These are phyloP conservation scores for Simplicillium aogashimaense DNA, from an alignment of 2,329 filamentous ascomycete species.

Conservation along the genomic window DNA sequence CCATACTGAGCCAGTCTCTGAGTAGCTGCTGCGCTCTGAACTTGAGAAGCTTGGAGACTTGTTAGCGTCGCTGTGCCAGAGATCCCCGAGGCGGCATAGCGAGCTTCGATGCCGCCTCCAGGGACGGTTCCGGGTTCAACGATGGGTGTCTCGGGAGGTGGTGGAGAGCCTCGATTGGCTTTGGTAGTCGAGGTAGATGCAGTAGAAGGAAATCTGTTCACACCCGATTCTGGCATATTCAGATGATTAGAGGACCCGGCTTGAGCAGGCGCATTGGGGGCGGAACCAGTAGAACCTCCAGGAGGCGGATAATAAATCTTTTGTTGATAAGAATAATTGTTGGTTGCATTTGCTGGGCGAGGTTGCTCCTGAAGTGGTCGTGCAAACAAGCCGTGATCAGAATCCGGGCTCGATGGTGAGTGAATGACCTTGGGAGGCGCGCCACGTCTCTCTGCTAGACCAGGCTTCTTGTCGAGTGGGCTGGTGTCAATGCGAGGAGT, in stretches of 20 bases:
- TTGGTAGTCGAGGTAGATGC: slow-evolving; percentile 90
- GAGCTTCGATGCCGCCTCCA: slow-evolving; percentile 76
- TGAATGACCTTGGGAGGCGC: slow-evolving; percentile 75
- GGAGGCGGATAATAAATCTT: slow-evolving; percentile 53
- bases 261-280: slow-evolving; percentile 18
- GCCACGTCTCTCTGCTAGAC: slow-evolving; percentile 72
- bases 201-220: slow-evolving; percentile 64
- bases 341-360: slow-evolving; percentile 27
- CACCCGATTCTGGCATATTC: slow-evolving; percentile 31
- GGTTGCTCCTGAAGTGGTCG: slow-evolving; percentile 41
- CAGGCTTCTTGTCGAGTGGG: slow-evolving; percentile 47
- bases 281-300: slow-evolving; percentile 22
- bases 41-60: slow-evolving; percentile 51
- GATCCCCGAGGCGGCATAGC: slow-evolving; percentile 86
- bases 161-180: slow-evolving; percentile 84
- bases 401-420: slow-evolving; percentile 68
- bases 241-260: slow-evolving; percentile 12
- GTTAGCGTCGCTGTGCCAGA: slow-evolving; percentile 76
- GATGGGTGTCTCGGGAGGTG: slow-evolving; percentile 86
- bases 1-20: slow-evolving; percentile 75
- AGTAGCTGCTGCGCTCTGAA: slow-evolving; percentile 67
- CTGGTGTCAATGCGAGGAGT: slow-evolving; percentile 45
- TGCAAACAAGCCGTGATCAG: slow-evolving; percentile 72
- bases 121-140: slow-evolving; percentile 61
- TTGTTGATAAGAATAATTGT: slow-evolving; percentile 39